phyloP scores from a whole-genome alignment of 768 basidiomycete genomes.

The Lactifluus subvellereus region DNA sequence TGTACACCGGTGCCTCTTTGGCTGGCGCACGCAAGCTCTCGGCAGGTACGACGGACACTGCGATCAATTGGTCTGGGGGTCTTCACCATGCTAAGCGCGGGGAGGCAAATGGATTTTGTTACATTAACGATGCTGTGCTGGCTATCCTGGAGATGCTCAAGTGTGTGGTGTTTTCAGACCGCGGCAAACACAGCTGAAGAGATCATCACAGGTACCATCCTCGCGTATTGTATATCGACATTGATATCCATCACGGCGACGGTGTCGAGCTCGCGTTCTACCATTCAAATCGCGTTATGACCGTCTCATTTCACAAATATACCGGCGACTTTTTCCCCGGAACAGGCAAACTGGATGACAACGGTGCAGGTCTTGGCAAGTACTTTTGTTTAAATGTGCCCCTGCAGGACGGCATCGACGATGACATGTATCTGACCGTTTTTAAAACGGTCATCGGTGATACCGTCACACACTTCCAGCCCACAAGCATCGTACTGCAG shows the following conservation, averaged over 20 bases:
- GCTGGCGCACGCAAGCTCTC: conserved; percentile 87
- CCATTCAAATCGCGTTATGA: conserved; percentile 96
- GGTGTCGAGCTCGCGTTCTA: conserved; percentile 98
- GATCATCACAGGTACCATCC: conserved; percentile 65
- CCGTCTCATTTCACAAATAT: conserved; percentile 99
- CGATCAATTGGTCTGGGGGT: conserved; percentile 98
- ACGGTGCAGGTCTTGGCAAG: conserved; percentile 81
- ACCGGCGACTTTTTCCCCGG: conserved; percentile 98
- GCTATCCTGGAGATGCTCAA: conserved; percentile 85
- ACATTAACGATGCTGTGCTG: conserved; percentile 94
- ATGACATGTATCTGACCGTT: conserved; percentile 90
- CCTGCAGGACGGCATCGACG: conserved; percentile 92
- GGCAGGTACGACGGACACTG: conserved; percentile 85
- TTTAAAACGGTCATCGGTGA: conserved; percentile 98
- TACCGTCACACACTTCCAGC: conserved; percentile 82
- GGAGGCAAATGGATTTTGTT: conserved; percentile 98
- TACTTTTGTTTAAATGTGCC: conserved; percentile 96
- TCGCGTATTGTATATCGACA: conserved; percentile 95
- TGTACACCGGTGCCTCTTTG: conserved; percentile 90
- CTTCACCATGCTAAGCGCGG: conserved; percentile 97
- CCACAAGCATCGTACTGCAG: conserved; percentile 87
- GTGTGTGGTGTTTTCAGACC: conserved; percentile 17
- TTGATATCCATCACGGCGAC: conserved; percentile 98
- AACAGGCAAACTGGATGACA: conserved; percentile 93
- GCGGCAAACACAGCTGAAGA: not conserved